phyloP scores from a whole-genome alignment of 1,284 basidiomycete genomes.

The Trametes versicolor region DNA sequence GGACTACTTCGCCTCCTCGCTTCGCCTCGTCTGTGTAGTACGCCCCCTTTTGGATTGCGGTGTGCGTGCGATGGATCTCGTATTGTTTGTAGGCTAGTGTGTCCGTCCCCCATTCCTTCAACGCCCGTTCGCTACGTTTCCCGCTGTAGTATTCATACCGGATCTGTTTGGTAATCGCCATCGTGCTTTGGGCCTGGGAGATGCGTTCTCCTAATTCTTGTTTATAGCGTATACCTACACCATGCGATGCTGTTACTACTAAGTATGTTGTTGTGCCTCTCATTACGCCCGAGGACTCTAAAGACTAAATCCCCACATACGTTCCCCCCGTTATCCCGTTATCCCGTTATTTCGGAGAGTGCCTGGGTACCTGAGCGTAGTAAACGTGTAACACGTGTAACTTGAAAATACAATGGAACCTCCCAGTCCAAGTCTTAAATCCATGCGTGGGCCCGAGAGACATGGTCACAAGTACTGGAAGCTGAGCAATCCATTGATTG shows the following conservation, averaged over 20 bases:
- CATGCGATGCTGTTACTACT: not conserved
- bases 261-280: conserved; percentile 10
- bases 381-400: too few relatives aligned
- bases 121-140: not conserved
- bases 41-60: not conserved
- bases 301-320: too few relatives aligned
- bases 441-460: too few relatives aligned
- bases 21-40: not conserved
- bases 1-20: not conserved
- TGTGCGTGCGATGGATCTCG: conserved; percentile 5
- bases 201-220: conserved; percentile 10
- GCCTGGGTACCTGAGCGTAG: too few relatives aligned
- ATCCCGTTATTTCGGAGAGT: too few relatives aligned
- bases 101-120: conserved; percentile 16
- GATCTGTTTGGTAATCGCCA: conserved; percentile 18
- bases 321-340: too few relatives aligned
- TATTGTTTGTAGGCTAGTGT: conserved; percentile 22
- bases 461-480: too few relatives aligned
- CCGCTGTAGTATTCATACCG: conserved; percentile 21
- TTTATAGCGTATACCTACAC: conserved; percentile 11
- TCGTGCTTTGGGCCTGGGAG: conserved; percentile 7
- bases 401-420: too few relatives aligned
- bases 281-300: not conserved
- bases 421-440: too few relatives aligned
- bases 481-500: too few relatives aligned